Conservation (phyloP, 2,329 filamentous ascomycete genomes). For the Torrubiella hemipterigena region DNA sequence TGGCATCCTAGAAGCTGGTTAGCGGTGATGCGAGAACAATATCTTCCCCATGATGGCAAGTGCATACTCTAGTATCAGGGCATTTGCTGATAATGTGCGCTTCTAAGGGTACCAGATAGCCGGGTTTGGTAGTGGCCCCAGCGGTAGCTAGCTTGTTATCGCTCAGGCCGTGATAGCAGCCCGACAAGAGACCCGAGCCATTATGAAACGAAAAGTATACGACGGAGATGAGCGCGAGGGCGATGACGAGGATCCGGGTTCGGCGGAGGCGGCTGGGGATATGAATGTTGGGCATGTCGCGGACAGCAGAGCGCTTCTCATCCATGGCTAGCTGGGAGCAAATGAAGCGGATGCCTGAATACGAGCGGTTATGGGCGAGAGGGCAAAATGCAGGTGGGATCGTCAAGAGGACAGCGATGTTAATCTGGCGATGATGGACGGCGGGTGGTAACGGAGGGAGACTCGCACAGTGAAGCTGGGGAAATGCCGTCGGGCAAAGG, state of each 20-base stretch:
- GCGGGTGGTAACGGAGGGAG: no score
- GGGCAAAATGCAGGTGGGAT: no score
- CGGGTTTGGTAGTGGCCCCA: constrained; percentile 4
- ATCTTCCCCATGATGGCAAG: not conserved
- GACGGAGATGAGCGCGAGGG: constrained; percentile 13
- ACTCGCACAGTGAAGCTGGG: no score
- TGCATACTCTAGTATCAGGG: constrained; percentile 61
- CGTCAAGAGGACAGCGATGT: no score
- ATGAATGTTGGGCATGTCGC: constrained; percentile 10
- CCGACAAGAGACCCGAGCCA: no score
- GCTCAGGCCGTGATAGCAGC: no score
- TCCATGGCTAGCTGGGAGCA: no score
- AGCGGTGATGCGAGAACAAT: not conserved
- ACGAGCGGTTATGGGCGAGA: no score
- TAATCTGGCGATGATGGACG: no score
- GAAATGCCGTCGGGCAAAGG: no score
- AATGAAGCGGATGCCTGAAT: no score
- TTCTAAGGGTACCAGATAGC: constrained; percentile 59
- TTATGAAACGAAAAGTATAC: constrained; percentile 11
- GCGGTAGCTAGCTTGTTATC: no score
- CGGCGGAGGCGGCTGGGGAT: constrained; percentile 11
- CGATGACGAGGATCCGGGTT: constrained; percentile 11
- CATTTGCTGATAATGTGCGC: constrained; percentile 98
- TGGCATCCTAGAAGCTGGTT: constrained; percentile 54
- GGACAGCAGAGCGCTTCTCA: constrained; percentile 14